Evolutionary conservation across 768 basidiomycete species (phyloP).

Genomic region (Goffeauzyma gilvescens): DNA sequence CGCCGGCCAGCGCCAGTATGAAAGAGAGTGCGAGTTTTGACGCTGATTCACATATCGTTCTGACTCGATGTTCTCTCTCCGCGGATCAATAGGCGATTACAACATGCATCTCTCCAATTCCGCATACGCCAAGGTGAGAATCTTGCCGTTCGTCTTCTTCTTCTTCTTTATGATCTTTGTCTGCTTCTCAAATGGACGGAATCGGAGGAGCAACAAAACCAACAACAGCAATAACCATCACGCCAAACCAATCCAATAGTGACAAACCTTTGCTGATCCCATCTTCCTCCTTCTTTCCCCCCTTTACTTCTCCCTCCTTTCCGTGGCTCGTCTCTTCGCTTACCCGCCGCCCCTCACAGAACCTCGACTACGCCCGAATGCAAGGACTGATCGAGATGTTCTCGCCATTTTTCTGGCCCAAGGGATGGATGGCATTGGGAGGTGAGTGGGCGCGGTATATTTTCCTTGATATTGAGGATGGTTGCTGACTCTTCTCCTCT

Average conservation of each 20-base stretch:
- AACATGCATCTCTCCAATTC: slow-evolving; percentile 13
- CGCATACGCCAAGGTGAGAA: slow-evolving; percentile 10
- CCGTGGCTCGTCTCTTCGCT: not conserved
- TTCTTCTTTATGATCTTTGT: no score
- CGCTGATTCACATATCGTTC: not conserved
- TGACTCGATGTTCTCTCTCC: not conserved
- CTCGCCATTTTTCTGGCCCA: slow-evolving; percentile 9
- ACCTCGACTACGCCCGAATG: slow-evolving; percentile 10
- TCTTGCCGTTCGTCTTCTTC: no score
- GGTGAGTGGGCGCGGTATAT: slow-evolving; percentile 3
- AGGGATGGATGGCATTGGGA: slow-evolving; percentile 10
- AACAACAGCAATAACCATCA: no score
- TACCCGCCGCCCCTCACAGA: not conserved
- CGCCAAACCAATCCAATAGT: no score
- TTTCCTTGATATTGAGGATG: no score
- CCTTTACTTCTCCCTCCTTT: not conserved
- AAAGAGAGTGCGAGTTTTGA: not conserved
- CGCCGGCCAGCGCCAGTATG: not conserved
- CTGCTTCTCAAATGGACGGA: no score
- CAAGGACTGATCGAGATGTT: slow-evolving; percentile 7
- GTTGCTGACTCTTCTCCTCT: no score
- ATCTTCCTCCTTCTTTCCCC: not conserved
- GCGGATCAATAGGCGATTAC: slow-evolving; percentile 6
- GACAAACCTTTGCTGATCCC: not conserved
- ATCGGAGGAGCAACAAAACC: no score